phyloP scores from a whole-genome alignment of 2,329 filamentous ascomycete species.

The Colletotrichum australisinense region DNA sequence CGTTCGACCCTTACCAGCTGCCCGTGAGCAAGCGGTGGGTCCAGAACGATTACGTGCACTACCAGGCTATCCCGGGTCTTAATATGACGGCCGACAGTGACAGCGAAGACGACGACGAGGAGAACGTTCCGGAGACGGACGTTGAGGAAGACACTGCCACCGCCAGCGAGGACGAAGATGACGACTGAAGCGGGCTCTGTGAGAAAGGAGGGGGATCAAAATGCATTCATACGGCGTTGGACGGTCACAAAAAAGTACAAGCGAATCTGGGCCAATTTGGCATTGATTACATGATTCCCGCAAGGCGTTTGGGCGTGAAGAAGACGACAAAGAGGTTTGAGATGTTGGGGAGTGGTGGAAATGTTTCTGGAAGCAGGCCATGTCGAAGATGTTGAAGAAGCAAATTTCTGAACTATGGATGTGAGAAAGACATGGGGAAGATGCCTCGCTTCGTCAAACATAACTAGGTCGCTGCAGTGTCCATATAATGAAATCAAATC shows the following conservation, averaged over 20 bases:
- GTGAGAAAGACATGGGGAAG: background rate
- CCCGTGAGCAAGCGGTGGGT: conserved; percentile 91
- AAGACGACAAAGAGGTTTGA: background rate
- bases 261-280: conserved; percentile 33
- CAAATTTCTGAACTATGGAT: background rate
- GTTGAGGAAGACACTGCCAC: conserved; percentile 64
- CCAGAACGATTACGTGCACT: conserved; percentile 84
- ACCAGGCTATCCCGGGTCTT: conserved; percentile 79
- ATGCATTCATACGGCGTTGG: conserved; percentile 39
- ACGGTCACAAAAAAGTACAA: conserved; percentile 23
- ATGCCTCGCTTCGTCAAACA: background rate
- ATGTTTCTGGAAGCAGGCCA: background rate
- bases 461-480: background rate
- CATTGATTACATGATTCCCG: conserved; percentile 25
- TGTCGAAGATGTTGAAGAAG: conserved; percentile 5
- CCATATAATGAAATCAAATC: too few species aligned
- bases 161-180: conserved; percentile 57
- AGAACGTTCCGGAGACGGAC: conserved; percentile 55
- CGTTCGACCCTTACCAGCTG: conserved; percentile 95
- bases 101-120: conserved; percentile 63
- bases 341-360: background rate
- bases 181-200: conserved; percentile 44
- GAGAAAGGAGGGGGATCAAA: conserved; percentile 19
- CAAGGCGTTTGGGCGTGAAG: conserved; percentile 34
- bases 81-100: conserved; percentile 68